Evolutionary conservation across 805 yeast species (phyloP).

Genomic region (Priceomyces castillae): DNA sequence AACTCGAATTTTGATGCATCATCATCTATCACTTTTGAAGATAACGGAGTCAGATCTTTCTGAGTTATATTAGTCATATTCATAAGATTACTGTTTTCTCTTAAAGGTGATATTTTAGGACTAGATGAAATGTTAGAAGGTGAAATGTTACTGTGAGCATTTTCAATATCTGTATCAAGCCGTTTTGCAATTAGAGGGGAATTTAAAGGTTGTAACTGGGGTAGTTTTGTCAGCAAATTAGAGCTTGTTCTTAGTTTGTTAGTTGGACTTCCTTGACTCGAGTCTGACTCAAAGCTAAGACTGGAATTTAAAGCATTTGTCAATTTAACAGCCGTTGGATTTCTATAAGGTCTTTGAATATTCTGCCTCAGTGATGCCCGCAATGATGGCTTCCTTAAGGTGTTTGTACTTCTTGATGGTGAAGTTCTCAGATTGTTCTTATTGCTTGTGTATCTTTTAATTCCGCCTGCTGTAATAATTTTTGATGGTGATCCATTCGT

Average conservation of each 20-base stretch:
- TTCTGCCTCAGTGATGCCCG: neutral
- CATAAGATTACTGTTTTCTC: slow-evolving; percentile 7
- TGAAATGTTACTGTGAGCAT: slow-evolving; percentile 4
- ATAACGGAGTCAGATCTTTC: neutral
- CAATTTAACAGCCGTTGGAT: slow-evolving; percentile 10
- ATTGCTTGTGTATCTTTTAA: slow-evolving; percentile 1
- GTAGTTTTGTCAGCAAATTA: neutral
- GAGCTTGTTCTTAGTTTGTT: neutral
- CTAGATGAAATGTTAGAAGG: slow-evolving; percentile 1
- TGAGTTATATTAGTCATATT: slow-evolving; percentile 2
- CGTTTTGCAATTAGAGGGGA: slow-evolving; percentile 13
- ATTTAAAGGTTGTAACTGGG: slow-evolving; percentile 17
- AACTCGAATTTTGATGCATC: slow-evolving; percentile 14
- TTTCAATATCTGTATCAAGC: slow-evolving; percentile 1
- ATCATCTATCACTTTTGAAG: slow-evolving; percentile 4
- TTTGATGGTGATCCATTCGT: slow-evolving; percentile 5
- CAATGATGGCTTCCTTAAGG: slow-evolving; percentile 6
- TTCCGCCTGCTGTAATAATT: neutral
- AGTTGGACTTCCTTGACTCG: slow-evolving; percentile 10
- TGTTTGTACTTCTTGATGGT: neutral
- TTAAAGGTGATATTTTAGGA: slow-evolving; percentile 14
- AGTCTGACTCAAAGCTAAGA: slow-evolving; percentile 7
- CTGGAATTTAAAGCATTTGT: slow-evolving; percentile 13
- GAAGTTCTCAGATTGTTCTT: slow-evolving; percentile 1
- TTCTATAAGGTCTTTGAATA: slow-evolving; percentile 8